A percentile compares a stretch with the other conserved stretches of the same genome.
Conservation (phyloP, 768 basidiomycete species). For the Cystofilobasidium macerans region DNA sequence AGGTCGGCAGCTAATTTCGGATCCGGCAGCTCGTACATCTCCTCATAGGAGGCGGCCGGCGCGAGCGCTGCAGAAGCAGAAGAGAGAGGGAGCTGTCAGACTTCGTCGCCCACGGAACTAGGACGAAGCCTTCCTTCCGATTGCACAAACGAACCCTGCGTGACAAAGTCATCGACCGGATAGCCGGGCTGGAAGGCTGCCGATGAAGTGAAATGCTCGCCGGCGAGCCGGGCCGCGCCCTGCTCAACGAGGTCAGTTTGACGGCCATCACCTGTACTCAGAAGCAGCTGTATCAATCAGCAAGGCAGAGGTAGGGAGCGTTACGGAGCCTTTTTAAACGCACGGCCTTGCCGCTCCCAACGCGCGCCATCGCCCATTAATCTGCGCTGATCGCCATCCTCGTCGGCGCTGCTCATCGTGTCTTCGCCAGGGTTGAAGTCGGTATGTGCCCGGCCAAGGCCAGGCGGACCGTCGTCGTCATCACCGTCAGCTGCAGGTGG, state of each 20-base stretch:
- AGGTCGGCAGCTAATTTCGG: background rate
- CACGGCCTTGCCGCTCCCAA: background rate
- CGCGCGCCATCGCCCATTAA: background rate
- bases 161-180: slow-evolving; percentile 1
- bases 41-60: background rate
- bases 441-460: background rate
- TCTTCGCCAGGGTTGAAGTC: background rate
- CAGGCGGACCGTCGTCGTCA: background rate
- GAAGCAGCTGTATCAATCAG: background rate
- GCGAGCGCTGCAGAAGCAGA: background rate
- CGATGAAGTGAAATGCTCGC: background rate
- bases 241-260: background rate
- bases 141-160: background rate
- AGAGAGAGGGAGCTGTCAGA: background rate
- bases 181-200: background rate
- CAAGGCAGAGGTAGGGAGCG: background rate
- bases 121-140: no score
- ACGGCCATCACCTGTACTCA: background rate
- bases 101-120: background rate
- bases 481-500: background rate
- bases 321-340: background rate
- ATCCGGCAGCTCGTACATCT: slow-evolving; percentile 5
- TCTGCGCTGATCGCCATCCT: background rate
- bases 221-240: background rate
- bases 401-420: background rate